Conservation (phyloP, 306 rosid genomes). For the Vigna angularis region DNA sequence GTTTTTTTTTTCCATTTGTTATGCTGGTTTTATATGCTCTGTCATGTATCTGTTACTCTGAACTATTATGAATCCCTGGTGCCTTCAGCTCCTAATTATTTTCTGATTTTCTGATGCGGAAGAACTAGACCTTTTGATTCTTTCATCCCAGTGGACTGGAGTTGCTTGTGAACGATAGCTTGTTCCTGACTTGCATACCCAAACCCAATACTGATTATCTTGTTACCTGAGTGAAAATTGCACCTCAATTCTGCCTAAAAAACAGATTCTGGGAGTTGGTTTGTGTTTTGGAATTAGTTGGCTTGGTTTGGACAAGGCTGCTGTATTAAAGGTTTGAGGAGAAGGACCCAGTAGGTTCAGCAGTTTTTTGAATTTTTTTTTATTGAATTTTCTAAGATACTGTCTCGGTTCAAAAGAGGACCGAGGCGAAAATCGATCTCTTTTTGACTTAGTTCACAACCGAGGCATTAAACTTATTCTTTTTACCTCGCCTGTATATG, state of each 20-base stretch:
- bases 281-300: conserved; percentile 22
- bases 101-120: conserved; percentile 53
- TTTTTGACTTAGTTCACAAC: no score
- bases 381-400: no score
- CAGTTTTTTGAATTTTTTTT: no score
- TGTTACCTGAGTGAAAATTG: conserved; percentile 35
- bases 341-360: no score
- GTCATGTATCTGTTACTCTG: conserved; percentile 23
- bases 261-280: conserved; percentile 28
- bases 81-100: conserved; percentile 36
- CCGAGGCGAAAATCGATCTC: no score
- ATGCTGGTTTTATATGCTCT: conserved; percentile 21
- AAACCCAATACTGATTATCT: background rate
- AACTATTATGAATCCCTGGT: background rate
- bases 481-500: no score
- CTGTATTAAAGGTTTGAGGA: no score
- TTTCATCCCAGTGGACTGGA: conserved; percentile 94
- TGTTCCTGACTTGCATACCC: conserved; percentile 1
- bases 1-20: conserved; percentile 27
- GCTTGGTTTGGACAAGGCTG: no score
- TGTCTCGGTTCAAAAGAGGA: no score
- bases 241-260: conserved; percentile 22
- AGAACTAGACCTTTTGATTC: conserved; percentile 75
- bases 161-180: conserved; percentile 58
- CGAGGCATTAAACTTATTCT: no score